Base-by-base conservation (phyloP, 176 grass and related monocot species). In the Carex kokanica region DNA sequence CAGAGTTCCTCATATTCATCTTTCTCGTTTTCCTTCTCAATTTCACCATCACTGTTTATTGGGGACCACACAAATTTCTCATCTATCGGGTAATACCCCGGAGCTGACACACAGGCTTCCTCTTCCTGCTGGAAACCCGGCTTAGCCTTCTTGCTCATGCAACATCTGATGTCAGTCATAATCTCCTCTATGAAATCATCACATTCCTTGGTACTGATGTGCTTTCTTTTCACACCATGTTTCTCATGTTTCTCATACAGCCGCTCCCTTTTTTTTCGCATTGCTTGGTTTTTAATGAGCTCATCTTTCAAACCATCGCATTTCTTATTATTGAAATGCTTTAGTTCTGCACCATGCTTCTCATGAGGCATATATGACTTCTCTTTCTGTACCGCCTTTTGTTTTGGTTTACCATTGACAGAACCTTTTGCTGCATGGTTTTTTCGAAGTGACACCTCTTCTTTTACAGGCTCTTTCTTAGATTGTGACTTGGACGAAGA, bases 1-100 rank as follows among this genome's bases (percentile, higher is more conserved):
- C 92, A 98, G 57, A 94, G 74, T 65, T 93, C 90, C 71, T 90
- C 90, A 69, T 88, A 88, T 78, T 90, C 92, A 83, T 90, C 85
- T 64, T 93, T 86, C 81, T 92, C 87, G 27, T 92, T 86, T 81
- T 92, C 83, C 60, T 86, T 80, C 83, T 86, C 66, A 78, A 29
- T 60, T 84, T 91, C 29, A 56, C 40, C 8, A 59, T 82, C 80
- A 29, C 80, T 82, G 15, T 65, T 21, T 27, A 83, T 82, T 86
- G 81, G 78, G 32, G 88, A 64, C 95, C 95, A 98, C 43, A 40
- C 91, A 78, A 98, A 98, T 85, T 93, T 78, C 79, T 89, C 90
- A 87, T 92, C 78, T 88, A 4, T 51, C 24, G 87, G 83, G 86
- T 82, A 82, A 52, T 82, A 49, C 40, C 29, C 18, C 7, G 61